Evolutionary conservation across 352 stramenopile species (phyloP), one percentile per base, ranked within the genome.

Genomic region (Pythium angustatum): DNA sequence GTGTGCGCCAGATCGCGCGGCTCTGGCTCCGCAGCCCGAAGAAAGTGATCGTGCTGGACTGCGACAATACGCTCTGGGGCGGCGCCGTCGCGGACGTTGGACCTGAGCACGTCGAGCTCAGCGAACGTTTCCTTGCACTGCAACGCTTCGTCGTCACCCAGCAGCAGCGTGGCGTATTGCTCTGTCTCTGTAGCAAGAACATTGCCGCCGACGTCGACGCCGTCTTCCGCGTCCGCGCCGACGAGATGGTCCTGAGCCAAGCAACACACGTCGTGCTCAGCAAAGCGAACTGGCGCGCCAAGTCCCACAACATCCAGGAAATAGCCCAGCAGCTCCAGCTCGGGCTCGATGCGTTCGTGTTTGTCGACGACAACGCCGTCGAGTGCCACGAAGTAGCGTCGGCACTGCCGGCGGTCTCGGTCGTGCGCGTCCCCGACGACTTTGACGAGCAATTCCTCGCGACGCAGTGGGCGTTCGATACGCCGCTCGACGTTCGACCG

Each of bases 1-100:
- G 83, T 8, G 77, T 70, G 10, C 73, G 83, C 22, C 78, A 87
- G 26, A 78, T 90, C 56, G 76, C 68, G n/a, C 75, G 77, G 2
- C 55, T 90, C 14, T 75, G 74, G 69, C 33, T 47, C 28, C 44
- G 21, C 27, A 54, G 14, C 22, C 62, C 19, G 24, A 86, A 88
- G 40, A 90, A 92, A 73, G 80, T 88, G n/a, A 70, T 92, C 38
- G 81, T 90, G 24, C 73, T 92, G 2, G 83, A 92, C 59, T 92
- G 83, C 54, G 83, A 93, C 58, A 88, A 93, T 49, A 93, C 83
- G 4, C 49, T 93, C 3, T 93, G 83, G 83, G 72, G 79, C 24
- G 81, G 83, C 2, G 78, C 81, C 0, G 75, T 90, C 19, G 82
- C 83, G 0, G 83, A 92, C 61, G 51, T 90, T 15, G 83, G 81